Conservation (phyloP, 148 eudicot genomes). For the Fagopyrum homotropicum region DNA sequence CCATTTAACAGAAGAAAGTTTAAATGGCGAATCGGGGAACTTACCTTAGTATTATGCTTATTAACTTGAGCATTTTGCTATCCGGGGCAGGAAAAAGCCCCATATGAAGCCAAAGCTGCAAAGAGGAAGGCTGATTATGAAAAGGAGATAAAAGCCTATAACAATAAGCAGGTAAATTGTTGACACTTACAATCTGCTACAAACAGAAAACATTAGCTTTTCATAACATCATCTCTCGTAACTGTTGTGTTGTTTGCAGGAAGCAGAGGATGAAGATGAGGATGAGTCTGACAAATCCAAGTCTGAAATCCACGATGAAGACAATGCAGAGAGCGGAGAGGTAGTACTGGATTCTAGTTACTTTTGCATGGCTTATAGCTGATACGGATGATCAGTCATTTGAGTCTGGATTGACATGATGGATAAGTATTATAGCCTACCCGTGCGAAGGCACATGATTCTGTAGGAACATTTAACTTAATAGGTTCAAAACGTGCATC, state of each 20-base stretch:
- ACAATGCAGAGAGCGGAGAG: conserved; percentile 44
- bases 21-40: neutral
- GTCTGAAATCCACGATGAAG: conserved; percentile 47
- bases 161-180: conserved; percentile 46
- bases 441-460: too few species aligned
- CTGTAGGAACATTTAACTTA: neutral
- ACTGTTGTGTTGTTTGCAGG: conserved; percentile 18
- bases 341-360: conserved; percentile 17
- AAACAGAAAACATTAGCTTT: neutral
- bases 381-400: neutral
- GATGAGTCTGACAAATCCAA: conserved; percentile 49
- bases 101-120: conserved; percentile 58
- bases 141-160: conserved; percentile 43
- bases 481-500: neutral
- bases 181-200: neutral
- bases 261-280: conserved; percentile 37
- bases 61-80: conserved; percentile 7
- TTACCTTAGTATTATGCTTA: neutral
- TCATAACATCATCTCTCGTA: neutral
- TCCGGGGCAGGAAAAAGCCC: conserved; percentile 49
- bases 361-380: neutral
- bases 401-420: neutral
- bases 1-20: neutral
- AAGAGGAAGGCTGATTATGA: conserved; percentile 51
- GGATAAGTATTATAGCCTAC: too few species aligned